A percentile compares a stretch with the other conserved stretches of the same genome.
phyloP scores from a whole-genome alignment of 2,329 filamentous ascomycete genomes.

The Scedosporium apiospermum region DNA sequence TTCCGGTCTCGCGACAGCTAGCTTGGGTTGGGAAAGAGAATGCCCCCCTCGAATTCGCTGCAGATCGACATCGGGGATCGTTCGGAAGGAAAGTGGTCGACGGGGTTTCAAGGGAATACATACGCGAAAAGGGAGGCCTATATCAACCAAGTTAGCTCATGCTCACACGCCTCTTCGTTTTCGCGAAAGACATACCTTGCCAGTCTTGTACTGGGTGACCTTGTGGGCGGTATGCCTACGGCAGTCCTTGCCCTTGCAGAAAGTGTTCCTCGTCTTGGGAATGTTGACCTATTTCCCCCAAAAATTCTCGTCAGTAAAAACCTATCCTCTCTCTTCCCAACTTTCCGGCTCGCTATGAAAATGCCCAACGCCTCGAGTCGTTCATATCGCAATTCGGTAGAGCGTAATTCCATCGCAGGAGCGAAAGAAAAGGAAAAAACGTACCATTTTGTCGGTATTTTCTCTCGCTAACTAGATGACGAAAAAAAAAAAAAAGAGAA shows the following conservation, averaged over 20 bases:
- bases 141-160: conserved; percentile 6
- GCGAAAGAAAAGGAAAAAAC: conserved; percentile 10
- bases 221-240: conserved; percentile 85
- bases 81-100: background rate
- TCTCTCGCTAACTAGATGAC: conserved; percentile 1
- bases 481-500: background rate
- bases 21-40: no score
- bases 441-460: conserved; percentile 36
- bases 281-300: conserved; percentile 67
- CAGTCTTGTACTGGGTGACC: conserved; percentile 95
- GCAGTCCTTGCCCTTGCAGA: conserved; percentile 96
- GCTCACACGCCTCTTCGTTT: background rate
- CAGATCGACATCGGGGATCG: no score
- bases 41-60: no score
- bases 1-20: no score
- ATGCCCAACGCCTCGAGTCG: background rate
- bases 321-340: conserved; percentile 4
- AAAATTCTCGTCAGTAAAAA: conserved; percentile 13
- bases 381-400: background rate
- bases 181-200: conserved; percentile 53
- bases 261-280: conserved; percentile 94
- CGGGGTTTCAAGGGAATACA: background rate
- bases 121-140: conserved; percentile 78
- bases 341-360: background rate
- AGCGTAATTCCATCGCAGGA: background rate